These are phyloP conservation scores for Suillus subluteus DNA, from an alignment of 768 basidiomycete species.

Conservation along the genomic window DNA sequence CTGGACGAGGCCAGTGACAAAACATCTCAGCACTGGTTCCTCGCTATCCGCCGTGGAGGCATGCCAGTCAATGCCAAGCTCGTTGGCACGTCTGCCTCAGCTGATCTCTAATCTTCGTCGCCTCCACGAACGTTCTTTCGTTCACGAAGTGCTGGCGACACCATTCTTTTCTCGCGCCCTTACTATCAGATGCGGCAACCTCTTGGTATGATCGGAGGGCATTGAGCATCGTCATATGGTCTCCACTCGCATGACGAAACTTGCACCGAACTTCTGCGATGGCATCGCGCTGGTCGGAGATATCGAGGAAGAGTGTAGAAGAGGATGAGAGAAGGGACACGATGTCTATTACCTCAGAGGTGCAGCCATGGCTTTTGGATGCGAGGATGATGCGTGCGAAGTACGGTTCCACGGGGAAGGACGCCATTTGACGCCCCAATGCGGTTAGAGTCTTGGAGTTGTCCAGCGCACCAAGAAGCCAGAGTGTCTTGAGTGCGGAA, in stretches of 20 bases:
- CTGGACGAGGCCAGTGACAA: slow-evolving; percentile 77
- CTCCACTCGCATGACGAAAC: slow-evolving; percentile 84
- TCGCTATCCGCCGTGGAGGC: slow-evolving; percentile 63
- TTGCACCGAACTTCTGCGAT: slow-evolving; percentile 71
- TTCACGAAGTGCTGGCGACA: slow-evolving; percentile 85
- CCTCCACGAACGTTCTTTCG: slow-evolving; percentile 78
- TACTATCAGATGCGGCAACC: slow-evolving; percentile 51
- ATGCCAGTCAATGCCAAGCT: slow-evolving; percentile 61
- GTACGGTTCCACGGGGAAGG: slow-evolving; percentile 91
- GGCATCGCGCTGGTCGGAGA: slow-evolving; percentile 72
- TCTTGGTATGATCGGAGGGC: slow-evolving; percentile 83
- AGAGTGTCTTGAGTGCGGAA: slow-evolving; percentile 72
- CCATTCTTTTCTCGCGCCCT: slow-evolving; percentile 67
- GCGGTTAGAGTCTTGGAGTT: slow-evolving; percentile 65
- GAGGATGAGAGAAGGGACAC: slow-evolving; percentile 82
- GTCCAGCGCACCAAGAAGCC: slow-evolving; percentile 80
- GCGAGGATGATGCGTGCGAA: slow-evolving; percentile 80
- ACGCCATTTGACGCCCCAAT: slow-evolving; percentile 81
- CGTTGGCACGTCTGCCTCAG: slow-evolving; percentile 66
- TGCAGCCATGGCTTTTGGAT: slow-evolving; percentile 73
- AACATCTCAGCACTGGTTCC: slow-evolving; percentile 68
- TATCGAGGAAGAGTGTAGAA: slow-evolving; percentile 81
- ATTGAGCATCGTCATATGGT: slow-evolving; percentile 90
- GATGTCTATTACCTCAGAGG: slow-evolving; percentile 80
- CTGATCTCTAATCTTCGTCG: slow-evolving; percentile 80